A percentile compares a stretch with the other conserved stretches of the same genome.
Conservation (phyloP, 768 basidiomycete species). For the Suillus ampliporus region DNA sequence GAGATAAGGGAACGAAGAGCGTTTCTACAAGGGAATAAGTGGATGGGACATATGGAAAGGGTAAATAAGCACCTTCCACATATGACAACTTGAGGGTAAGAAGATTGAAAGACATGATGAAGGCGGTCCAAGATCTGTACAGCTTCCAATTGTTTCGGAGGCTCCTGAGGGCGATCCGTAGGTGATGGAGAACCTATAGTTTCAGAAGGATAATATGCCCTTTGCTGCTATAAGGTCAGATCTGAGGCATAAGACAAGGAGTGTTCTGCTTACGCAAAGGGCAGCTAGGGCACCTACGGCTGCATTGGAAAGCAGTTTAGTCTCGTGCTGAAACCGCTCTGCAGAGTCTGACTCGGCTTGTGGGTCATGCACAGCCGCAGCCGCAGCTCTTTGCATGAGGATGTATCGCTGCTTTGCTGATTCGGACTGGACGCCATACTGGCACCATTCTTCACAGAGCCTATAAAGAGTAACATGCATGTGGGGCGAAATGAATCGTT, state of each 20-base stretch:
- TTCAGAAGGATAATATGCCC: conserved; percentile 75
- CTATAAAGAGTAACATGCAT: conserved; percentile 83
- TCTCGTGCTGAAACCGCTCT: conserved; percentile 74
- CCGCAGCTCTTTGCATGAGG: conserved; percentile 71
- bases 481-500: conserved; percentile 75
- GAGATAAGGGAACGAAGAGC: conserved; percentile 72
- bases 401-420: conserved; percentile 70
- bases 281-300: conserved; percentile 89
- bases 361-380: conserved; percentile 58
- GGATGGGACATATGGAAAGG: conserved; percentile 17
- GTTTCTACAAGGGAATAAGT: conserved; percentile 55
- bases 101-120: conserved; percentile 69
- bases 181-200: conserved; percentile 60
- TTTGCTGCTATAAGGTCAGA: conserved; percentile 56
- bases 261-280: conserved; percentile 70
- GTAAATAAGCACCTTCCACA: conserved; percentile 32
- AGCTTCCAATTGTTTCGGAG: conserved; percentile 58
- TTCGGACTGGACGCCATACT: conserved; percentile 78
- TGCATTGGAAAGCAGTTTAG: conserved; percentile 73
- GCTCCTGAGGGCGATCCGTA: conserved; percentile 60
- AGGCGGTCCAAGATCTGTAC: conserved; percentile 65
- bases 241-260: conserved; percentile 4
- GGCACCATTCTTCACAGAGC: conserved; percentile 94
- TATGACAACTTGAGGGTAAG: conserved; percentile 45
- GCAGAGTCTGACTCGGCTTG: conserved; percentile 54